A percentile compares a stretch with the other conserved stretches of the same genome.
Conservation (phyloP, 495 filamentous ascomycete genomes). For the Neurospora cerealis region DNA sequence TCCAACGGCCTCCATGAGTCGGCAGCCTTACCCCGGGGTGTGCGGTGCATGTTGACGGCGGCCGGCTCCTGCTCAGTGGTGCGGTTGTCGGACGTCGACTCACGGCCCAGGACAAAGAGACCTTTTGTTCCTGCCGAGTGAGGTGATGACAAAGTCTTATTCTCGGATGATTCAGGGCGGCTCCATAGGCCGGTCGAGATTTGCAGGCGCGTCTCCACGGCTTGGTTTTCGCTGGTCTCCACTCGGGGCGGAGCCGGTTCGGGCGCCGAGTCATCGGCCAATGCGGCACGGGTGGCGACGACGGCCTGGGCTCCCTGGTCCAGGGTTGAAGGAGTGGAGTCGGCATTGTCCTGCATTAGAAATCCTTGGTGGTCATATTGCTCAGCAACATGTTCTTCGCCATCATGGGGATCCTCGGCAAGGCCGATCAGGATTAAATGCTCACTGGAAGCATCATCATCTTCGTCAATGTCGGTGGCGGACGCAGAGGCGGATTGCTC, state of each 20-base stretch:
- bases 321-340: not conserved
- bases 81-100: constrained; percentile 13
- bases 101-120: not conserved
- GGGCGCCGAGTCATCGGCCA: not conserved
- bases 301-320: not conserved
- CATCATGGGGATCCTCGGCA: constrained; percentile 4
- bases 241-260: not conserved
- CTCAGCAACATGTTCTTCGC: not conserved
- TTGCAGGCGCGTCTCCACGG: constrained; percentile 5
- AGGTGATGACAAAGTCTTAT: constrained; percentile 1
- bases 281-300: not conserved
- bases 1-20: constrained; percentile 15
- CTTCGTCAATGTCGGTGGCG: constrained; percentile 13
- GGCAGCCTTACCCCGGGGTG: constrained; percentile 5
- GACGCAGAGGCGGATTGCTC: not conserved
- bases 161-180: not conserved
- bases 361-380: not conserved
- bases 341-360: not conserved
- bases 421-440: constrained; percentile 25
- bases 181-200: constrained; percentile 16
- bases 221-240: constrained; percentile 1
- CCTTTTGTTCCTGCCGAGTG: constrained; percentile 14
- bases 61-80: constrained; percentile 27
- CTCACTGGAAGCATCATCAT: constrained; percentile 17
- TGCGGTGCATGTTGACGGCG: constrained; percentile 20